phyloP scores from a whole-genome alignment of 2,329 filamentous ascomycete genomes.

The Aurifilum marmelostoma region DNA sequence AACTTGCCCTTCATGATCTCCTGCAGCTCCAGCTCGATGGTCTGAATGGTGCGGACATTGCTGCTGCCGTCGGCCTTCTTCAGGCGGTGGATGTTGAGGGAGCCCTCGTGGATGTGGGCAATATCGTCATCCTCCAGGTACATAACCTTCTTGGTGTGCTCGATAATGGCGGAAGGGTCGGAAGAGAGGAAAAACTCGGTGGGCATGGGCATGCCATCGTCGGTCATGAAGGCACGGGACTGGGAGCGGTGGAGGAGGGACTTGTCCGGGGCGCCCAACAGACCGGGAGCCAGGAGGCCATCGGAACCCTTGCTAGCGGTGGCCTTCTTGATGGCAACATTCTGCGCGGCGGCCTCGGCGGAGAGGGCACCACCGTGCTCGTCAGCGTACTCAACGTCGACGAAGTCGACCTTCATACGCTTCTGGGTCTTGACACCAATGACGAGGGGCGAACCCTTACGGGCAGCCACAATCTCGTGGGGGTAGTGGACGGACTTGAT shows the following conservation, averaged over 20 bases:
- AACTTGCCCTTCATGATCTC: slow-evolving; percentile 99
- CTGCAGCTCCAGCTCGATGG: slow-evolving; percentile 96
- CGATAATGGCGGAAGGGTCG: slow-evolving; percentile 95
- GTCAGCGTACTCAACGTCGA: slow-evolving; percentile 96
- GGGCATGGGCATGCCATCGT: slow-evolving; percentile 96
- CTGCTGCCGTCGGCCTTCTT: slow-evolving; percentile 96
- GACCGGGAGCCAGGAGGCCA: slow-evolving; percentile 68
- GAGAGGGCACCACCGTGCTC: slow-evolving; percentile 78
- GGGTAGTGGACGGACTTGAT: slow-evolving; percentile 99
- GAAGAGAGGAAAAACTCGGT: slow-evolving; percentile 99
- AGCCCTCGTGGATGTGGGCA: slow-evolving; percentile 98
- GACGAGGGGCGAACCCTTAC: slow-evolving; percentile 96
- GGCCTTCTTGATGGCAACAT: slow-evolving; percentile 92
- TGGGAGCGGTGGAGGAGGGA: slow-evolving; percentile 97
- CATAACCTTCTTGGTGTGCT: slow-evolving; percentile 99
- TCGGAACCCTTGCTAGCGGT: slow-evolving; percentile 71
- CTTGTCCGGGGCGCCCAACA: slow-evolving; percentile 93
- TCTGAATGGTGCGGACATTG: slow-evolving; percentile 98
- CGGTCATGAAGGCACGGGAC: slow-evolving; percentile 97
- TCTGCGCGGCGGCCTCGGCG: slow-evolving; percentile 93
- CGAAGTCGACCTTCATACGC: slow-evolving; percentile 99
- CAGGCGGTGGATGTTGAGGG: slow-evolving; percentile 97
- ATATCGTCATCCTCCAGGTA: slow-evolving; percentile 99
- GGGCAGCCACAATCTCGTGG: slow-evolving; percentile 94
- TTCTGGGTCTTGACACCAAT: slow-evolving; percentile 95